phyloP scores from a whole-genome alignment of 495 filamentous ascomycete species.

The Chaetomium tenue region DNA sequence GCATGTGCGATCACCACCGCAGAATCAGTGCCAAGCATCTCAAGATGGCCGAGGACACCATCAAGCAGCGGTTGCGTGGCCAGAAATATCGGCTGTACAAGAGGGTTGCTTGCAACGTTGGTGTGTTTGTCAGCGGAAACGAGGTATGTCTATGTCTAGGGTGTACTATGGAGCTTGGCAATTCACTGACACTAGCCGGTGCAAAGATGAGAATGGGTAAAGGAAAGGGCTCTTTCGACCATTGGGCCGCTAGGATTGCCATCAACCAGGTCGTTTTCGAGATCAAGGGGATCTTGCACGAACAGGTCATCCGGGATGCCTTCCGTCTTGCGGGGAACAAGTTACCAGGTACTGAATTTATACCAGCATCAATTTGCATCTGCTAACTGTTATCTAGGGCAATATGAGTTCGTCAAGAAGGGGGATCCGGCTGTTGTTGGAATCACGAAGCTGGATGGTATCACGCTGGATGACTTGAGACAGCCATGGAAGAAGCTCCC shows the following conservation, averaged over 20 bases:
- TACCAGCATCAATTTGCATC: neutral
- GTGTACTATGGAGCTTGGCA: neutral
- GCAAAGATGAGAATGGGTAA: slow-evolving; percentile 87
- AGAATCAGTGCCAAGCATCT: slow-evolving; percentile 84
- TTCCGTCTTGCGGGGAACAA: slow-evolving; percentile 94
- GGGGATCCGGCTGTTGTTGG: slow-evolving; percentile 90
- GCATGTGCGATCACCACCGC: slow-evolving; percentile 90
- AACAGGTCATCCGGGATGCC: slow-evolving; percentile 90
- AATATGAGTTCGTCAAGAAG: slow-evolving; percentile 91
- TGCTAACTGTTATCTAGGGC: slow-evolving; percentile 54
- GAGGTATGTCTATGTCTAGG: slow-evolving; percentile 59
- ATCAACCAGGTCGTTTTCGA: slow-evolving; percentile 90
- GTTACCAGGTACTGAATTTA: slow-evolving; percentile 68
- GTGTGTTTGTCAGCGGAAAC: slow-evolving; percentile 92
- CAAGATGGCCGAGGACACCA: slow-evolving; percentile 86
- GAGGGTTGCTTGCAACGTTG: slow-evolving; percentile 84
- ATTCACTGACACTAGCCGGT: slow-evolving; percentile 26
- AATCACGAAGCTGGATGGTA: slow-evolving; percentile 83
- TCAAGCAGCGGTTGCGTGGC: slow-evolving; percentile 81
- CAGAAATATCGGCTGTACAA: slow-evolving; percentile 91
- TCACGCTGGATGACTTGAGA: slow-evolving; percentile 77
- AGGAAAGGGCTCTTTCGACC: slow-evolving; percentile 95
- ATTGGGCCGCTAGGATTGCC: slow-evolving; percentile 85
- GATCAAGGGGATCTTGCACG: slow-evolving; percentile 85
- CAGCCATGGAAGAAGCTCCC: slow-evolving; percentile 68